Conservation (phyloP, 169 alveolate species). For the Eimeria zaria region DNA sequence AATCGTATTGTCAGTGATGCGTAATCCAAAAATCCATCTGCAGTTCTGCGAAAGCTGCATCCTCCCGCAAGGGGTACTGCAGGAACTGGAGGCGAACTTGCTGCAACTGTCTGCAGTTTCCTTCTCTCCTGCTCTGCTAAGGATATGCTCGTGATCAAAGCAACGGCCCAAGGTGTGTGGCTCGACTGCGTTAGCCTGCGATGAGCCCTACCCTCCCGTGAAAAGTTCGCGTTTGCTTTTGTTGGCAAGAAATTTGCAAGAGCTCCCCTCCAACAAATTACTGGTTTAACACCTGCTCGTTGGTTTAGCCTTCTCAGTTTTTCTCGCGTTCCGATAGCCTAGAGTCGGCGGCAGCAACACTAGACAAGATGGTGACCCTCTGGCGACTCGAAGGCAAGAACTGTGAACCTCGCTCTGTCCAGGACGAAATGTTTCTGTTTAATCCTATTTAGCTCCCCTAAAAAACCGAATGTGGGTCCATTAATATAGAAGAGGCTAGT, state of each 20-base stretch:
- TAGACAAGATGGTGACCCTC: slow-evolving; percentile 51
- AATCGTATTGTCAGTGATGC: background rate
- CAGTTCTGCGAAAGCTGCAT: background rate
- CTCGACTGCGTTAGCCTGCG: background rate
- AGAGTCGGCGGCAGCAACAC: background rate
- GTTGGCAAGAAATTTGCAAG: background rate
- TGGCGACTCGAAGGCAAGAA: background rate
- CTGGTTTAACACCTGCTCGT: background rate
- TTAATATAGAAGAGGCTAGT: background rate
- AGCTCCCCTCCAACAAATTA: background rate
- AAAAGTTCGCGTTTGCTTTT: background rate
- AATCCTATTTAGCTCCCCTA: background rate
- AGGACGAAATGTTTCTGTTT: background rate
- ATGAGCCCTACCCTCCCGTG: background rate
- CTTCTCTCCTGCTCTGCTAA: background rate
- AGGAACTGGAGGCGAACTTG: background rate
- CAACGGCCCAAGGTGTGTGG: background rate
- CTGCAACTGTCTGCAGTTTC: background rate
- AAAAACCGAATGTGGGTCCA: background rate
- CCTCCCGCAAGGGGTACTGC: background rate
- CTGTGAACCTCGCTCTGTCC: background rate
- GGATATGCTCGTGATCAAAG: background rate
- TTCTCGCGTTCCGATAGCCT: background rate
- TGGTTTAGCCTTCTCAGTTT: background rate
- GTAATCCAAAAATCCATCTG: background rate